Conservation (phyloP, 305 asterid species). For the Ilex paraguariensis region DNA sequence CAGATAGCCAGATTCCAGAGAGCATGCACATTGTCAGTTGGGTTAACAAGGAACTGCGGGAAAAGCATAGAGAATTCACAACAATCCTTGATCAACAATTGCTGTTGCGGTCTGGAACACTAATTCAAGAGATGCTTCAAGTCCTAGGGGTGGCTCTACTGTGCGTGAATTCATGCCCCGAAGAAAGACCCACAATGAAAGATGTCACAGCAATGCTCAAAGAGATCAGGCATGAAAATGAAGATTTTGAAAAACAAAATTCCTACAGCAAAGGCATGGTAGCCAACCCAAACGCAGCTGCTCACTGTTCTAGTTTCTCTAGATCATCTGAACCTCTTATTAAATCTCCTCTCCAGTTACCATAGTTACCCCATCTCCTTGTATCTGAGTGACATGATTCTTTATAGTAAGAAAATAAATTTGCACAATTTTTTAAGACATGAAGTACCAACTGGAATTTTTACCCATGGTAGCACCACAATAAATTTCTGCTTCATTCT, state of each 20-base stretch:
- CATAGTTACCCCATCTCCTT: constrained; percentile 21
- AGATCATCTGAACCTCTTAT: constrained; percentile 52
- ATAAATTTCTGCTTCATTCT: background rate
- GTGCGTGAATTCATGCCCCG: constrained; percentile 45
- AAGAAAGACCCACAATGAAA: constrained; percentile 74
- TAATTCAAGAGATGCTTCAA: constrained; percentile 71
- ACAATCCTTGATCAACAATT: constrained; percentile 55
- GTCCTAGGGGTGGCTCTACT: constrained; percentile 66
- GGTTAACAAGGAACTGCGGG: constrained; percentile 45
- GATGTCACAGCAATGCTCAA: constrained; percentile 63
- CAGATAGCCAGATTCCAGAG: constrained; percentile 57
- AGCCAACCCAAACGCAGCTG: constrained; percentile 32
- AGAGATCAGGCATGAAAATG: constrained; percentile 49
- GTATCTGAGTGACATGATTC: constrained; percentile 26
- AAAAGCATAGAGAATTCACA: constrained; percentile 42
- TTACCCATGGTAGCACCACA: background rate
- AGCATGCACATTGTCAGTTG: constrained; percentile 53
- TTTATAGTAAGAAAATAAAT: constrained; percentile 20
- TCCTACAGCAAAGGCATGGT: constrained; percentile 14
- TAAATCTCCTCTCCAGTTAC: constrained; percentile 45
- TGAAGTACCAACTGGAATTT: constrained; percentile 12
- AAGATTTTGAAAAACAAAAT: constrained; percentile 42
- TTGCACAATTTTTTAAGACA: constrained; percentile 16
- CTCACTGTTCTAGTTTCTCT: constrained; percentile 60
- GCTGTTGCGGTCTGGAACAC: constrained; percentile 48